Conservation (phyloP, 2,329 filamentous ascomycete genomes). For the Penicillium sp. region DNA sequence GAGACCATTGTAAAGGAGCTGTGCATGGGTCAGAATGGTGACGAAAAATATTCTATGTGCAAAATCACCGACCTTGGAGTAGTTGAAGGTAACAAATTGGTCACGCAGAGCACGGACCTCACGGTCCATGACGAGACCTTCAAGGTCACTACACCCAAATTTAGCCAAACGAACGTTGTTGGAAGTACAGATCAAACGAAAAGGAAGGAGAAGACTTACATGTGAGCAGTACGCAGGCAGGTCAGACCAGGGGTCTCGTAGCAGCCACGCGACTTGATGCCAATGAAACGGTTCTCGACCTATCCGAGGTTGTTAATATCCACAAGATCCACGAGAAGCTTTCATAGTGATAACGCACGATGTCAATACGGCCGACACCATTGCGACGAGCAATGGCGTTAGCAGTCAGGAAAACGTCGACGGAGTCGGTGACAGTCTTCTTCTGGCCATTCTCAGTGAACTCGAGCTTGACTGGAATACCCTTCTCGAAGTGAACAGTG, state of each 20-base stretch:
- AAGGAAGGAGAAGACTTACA: conserved; percentile 45
- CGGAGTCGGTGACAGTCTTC: conserved; percentile 60
- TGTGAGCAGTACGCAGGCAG: conserved; percentile 31
- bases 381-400: conserved; percentile 66
- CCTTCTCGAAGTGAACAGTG: conserved; percentile 66
- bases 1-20: conserved; percentile 26
- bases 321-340: background rate
- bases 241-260: conserved; percentile 54
- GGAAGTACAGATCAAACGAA: background rate
- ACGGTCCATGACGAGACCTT: conserved; percentile 60
- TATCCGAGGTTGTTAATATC: conserved; percentile 4
- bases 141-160: conserved; percentile 20
- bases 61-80: conserved; percentile 42
- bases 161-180: too few relatives aligned
- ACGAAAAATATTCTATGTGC: background rate
- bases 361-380: conserved; percentile 75
- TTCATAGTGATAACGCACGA: conserved; percentile 41
- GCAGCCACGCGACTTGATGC: conserved; percentile 73
- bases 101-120: conserved; percentile 64
- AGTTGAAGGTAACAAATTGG: conserved; percentile 63
- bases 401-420: conserved; percentile 65
- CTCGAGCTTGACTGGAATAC: conserved; percentile 64
- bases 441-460: conserved; percentile 44
- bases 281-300: conserved; percentile 71
- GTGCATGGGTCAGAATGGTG: conserved; percentile 8